Evolutionary conservation across 768 basidiomycete genomes (phyloP), one percentile per base, ranked within the genome.

Genomic region (Amanita muscaria): DNA sequence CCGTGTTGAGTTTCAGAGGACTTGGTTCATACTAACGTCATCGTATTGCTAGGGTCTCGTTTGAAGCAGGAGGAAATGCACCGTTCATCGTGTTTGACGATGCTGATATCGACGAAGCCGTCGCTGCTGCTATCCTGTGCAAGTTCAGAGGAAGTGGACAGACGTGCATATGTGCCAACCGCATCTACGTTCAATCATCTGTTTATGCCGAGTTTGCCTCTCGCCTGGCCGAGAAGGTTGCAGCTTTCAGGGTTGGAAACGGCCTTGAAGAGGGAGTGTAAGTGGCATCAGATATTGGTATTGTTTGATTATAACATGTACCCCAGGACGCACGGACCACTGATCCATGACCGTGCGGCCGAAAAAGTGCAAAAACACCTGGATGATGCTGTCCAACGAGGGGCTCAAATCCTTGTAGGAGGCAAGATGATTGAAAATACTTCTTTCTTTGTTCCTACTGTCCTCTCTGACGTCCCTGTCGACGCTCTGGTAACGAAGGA

Each of bases 41-140:
- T 37, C 11, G 47, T 30, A 34, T 27, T 46, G 42, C 15, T 42
- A 72, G 68, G 48, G 61, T 71, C 69, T 89, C 89, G 2, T 63
- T 91, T 29, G 91, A 94, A 64, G 87, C 91, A 22, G 90, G 92
- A 11, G 94, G 96, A 22, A 98, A 98, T 53, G 80, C 93, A 0
- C 87, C 94, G 0, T 92, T 99, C 63, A 96, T 98, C 53, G 87
- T 99, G 5, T 98, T 99, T 59, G 87, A 91, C 51, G 96, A 98
- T 56, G 94, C 92, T 0, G 83, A 98, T 59, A 74, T 99, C 41
- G 88, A 91, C 39, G 80, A 83, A 46, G 96, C 96, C 22, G 89
- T 99, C 5, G 79, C 40, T 23, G 85, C 76, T 42, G 85, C 83
- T 7, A 68, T 90, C 48, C 39, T 72, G 14, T 84, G 76, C 70